A percentile compares a stretch with the other conserved stretches of the same genome.
phyloP scores from a whole-genome alignment of 1,284 basidiomycete species.

The Xanthoconium separans region DNA sequence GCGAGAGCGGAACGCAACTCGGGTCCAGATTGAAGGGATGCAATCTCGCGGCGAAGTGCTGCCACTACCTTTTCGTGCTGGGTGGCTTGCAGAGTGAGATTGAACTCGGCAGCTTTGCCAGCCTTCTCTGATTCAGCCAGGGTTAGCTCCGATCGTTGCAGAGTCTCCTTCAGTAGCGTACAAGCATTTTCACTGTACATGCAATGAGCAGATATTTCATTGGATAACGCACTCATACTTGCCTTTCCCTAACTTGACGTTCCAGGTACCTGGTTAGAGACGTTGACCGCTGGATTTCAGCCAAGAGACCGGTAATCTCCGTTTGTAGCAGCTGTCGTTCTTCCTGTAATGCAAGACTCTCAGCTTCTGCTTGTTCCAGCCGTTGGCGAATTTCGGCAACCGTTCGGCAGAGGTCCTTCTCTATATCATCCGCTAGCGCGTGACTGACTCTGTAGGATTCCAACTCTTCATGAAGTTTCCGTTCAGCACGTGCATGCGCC shows the following conservation, averaged over 20 bases:
- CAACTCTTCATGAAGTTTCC: conserved; percentile 22
- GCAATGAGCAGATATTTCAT: conserved; percentile 1
- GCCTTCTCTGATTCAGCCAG: conserved; percentile 55
- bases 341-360: conserved; percentile 39
- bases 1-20: conserved; percentile 52
- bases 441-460: conserved; percentile 17
- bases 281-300: conserved; percentile 60
- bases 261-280: conserved; percentile 62
- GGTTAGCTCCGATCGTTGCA: conserved; percentile 45
- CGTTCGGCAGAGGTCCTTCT: conserved; percentile 25
- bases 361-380: conserved; percentile 21
- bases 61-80: conserved; percentile 64
- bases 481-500: conserved; percentile 25
- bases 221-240: conserved; percentile 13
- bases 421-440: conserved; percentile 12
- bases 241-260: conserved; percentile 60
- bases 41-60: conserved; percentile 56
- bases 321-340: conserved; percentile 53
- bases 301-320: conserved; percentile 55
- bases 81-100: conserved; percentile 56
- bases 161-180: conserved; percentile 42
- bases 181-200: conserved; percentile 48
- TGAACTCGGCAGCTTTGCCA: conserved; percentile 60
- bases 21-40: conserved; percentile 49
- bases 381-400: conserved; percentile 18